Base-by-base conservation (phyloP, 768 basidiomycete genomes). In the Boletales sp. region DNA sequence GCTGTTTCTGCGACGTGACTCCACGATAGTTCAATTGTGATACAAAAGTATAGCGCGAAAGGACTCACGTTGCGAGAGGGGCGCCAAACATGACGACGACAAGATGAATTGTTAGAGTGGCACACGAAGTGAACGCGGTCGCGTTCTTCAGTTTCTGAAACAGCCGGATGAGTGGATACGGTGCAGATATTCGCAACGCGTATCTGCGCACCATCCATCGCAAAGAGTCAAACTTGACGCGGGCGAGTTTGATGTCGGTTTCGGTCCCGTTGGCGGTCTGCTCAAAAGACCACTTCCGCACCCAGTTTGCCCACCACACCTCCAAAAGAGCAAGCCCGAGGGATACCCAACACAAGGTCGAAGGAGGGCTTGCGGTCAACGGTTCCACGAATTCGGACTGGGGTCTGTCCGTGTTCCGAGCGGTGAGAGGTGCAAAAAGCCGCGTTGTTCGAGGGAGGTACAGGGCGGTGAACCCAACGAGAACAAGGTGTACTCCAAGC, bases 31-130 rank as follows among this genome's bases (percentile, higher is more conserved):
- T 63, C 15, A 47, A 18, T 44, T 35, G 15, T 6, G 36, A 35
- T 18, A 41, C 8, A 7, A 21, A 13, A 31, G 33, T 4, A 30
- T n/a, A 11, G 44, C 32, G 50, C 12, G 25, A 25, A 28, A 1
- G 15, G n/a, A 64, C 61, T 55, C 60, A 86, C 86, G 77, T 80
- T 30, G 72, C 55, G 14, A 87, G 55, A 5, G 90, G 87, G 10
- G 92, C 90, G 0, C 93, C 92, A 55, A 95, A 84, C 14, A 89
- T 61, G 14, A 92, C 67, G 0, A 84, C 56, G 2, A 82, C 44
- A 40, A 63, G 57, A 53, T 84, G 74, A n/a, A 81, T 65, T 11
- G 70, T 57, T 11, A 79, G 34, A 3, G 86, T 75, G 1, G 71
- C 67, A 10, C 69, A 67, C 3, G 81, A 42, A 0, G 90, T 87